These are phyloP conservation scores for Cardamine chenopodiifolia DNA, from an alignment of 345 rosid genomes.

Conservation along the genomic window DNA sequence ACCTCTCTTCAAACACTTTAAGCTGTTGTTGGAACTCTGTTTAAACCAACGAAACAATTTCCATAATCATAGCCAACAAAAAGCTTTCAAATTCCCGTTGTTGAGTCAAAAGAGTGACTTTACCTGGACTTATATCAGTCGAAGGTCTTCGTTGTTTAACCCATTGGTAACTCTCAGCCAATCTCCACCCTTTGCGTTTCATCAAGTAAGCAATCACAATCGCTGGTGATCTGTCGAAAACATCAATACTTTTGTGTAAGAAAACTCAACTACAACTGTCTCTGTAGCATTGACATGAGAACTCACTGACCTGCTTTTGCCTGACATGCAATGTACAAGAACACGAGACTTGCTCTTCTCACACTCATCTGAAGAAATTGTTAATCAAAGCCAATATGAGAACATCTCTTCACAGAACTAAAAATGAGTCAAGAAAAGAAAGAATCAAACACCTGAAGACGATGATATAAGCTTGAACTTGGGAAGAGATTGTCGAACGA, in stretches of 20 bases:
- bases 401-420: background rate
- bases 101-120: background rate
- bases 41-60: background rate
- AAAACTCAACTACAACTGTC: background rate
- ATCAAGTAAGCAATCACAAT: background rate
- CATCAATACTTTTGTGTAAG: background rate
- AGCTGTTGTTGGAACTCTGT: constrained; percentile 9
- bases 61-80: background rate
- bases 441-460: background rate
- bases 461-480: background rate
- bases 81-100: background rate
- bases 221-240: background rate
- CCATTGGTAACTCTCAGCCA: background rate
- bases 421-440: background rate
- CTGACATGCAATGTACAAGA: constrained; percentile 27
- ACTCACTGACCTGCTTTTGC: constrained; percentile 5
- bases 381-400: background rate
- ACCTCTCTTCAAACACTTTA: background rate
- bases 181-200: background rate
- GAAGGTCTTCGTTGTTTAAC: background rate
- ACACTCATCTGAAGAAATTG: background rate
- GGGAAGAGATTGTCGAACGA: background rate
- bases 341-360: constrained; percentile 15
- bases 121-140: background rate
- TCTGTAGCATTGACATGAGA: background rate